phyloP scores from a whole-genome alignment of 2,329 filamentous ascomycete species.

The Metarhizium robertsii region DNA sequence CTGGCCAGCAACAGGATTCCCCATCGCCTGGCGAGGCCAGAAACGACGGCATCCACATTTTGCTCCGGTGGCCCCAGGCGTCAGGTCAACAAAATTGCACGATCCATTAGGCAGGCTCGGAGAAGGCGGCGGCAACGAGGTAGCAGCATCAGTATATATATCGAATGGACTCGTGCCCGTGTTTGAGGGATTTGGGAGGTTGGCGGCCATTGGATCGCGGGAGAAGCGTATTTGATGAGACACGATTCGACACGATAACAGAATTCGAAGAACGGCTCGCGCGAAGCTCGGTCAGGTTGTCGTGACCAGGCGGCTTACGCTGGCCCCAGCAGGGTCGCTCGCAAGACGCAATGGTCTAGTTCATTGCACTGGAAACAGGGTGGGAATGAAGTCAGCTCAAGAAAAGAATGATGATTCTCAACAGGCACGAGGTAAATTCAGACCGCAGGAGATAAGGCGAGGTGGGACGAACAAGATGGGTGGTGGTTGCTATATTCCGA shows the following conservation, averaged over 20 bases:
- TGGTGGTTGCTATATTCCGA: background rate
- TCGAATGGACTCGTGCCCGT: conserved; percentile 41
- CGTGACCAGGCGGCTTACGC: background rate
- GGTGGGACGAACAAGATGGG: background rate
- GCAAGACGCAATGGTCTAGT: background rate
- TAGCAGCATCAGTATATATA: conserved; percentile 41
- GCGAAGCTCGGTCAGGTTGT: background rate
- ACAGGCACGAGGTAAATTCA: background rate
- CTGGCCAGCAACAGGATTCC: conserved; percentile 29
- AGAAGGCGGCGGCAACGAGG: conserved; percentile 15
- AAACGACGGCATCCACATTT: conserved; percentile 53
- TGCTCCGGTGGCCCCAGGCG: conserved; percentile 39
- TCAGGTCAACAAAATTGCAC: conserved; percentile 50
- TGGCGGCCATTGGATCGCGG: conserved; percentile 38
- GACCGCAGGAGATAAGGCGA: background rate
- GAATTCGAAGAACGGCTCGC: background rate
- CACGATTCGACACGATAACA: background rate
- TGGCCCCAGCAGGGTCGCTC: background rate
- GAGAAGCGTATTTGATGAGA: background rate
- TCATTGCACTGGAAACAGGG: background rate
- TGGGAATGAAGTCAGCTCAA: background rate
- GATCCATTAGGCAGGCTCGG: conserved; percentile 38
- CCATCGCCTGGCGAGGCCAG: conserved; percentile 37
- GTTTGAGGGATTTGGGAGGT: conserved; percentile 36
- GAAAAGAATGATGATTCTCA: too few species aligned